Conservation (phyloP, 176 grass and related monocot species). For the Zoysia pacifica region DNA sequence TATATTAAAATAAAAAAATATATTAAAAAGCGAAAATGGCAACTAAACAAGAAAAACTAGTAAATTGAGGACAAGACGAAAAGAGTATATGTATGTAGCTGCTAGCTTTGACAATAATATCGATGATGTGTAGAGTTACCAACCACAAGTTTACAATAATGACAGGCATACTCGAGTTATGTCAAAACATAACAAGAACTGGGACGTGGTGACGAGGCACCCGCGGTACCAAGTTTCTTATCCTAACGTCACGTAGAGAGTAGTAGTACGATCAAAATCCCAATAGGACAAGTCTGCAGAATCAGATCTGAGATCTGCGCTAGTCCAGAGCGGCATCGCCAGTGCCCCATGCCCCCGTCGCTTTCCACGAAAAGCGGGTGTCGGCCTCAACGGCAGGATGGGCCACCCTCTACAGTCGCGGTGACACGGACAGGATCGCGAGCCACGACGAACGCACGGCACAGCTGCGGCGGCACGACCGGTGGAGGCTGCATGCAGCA, state of each 20-base stretch:
- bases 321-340: neutral
- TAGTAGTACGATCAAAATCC: neutral
- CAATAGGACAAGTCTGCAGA: neutral
- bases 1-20: too few species aligned
- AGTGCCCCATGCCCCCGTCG: conserved; percentile 28
- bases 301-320: conserved; percentile 44
- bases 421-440: conserved; percentile 4
- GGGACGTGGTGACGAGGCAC: neutral
- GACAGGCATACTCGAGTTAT: neutral
- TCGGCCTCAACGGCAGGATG: conserved; percentile 6
- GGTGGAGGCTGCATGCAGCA: neutral
- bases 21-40: too few species aligned
- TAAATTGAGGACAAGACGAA: too few species aligned
- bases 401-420: neutral
- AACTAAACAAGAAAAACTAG: too few species aligned
- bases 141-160: neutral
- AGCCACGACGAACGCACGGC: neutral
- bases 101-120: neutral
- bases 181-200: neutral
- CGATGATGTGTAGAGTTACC: neutral
- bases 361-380: conserved; percentile 45
- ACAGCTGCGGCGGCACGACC: neutral
- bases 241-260: neutral
- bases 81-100: neutral
- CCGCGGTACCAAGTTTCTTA: neutral